Evolutionary conservation across 768 basidiomycete genomes (phyloP), one percentile per base, ranked within the genome.

Genomic region (Chalciporus piperatus): DNA sequence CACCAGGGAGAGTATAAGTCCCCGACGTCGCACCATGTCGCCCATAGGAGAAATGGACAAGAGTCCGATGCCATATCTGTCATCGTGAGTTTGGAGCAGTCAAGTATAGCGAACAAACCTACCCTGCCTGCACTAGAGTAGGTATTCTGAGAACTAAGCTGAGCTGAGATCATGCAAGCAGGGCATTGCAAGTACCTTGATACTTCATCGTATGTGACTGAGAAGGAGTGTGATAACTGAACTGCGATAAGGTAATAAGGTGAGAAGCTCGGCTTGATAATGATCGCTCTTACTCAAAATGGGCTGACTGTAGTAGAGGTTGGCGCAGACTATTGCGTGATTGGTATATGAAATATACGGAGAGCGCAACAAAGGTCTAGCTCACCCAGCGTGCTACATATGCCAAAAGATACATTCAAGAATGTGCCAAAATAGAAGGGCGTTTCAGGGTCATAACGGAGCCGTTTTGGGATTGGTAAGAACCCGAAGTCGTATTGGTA

Each of bases 231-330:
- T 47, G 76, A 61, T 60, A 75, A 68, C 16, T 63, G 61, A 43
- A 59, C 60, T 65, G 46, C 12, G 23, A 27, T 42, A 28, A 32
- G 27, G 27, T 30, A 23, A 50, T 42, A n/a, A 48, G 38, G 13
- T 28, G n/a, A 39, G 30, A 25, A 47, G 20, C 17, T 11, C 25
- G 6, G 38, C 27, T n/a, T 17, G 37, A 38, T 41, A 6, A 44
- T 11, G 20, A 35, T 20, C 45, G 17, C 55, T 71, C 76, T 60
- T 60, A 81, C 88, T 85, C n/a, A 91, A 72, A 54, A 91, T 68
- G 2, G 89, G 89, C 70, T 88, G 86, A 54, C 82, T 85, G 53
- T 90, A 92, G 61, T 91, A 91, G 43, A 91, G 67, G 61, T 91
- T 91, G 19, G 81, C 76, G 72, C 84, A 84, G 27, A 49, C 48